phyloP scores from a whole-genome alignment of 2,329 filamentous ascomycete species.

The Sordariomycetes sp. region DNA sequence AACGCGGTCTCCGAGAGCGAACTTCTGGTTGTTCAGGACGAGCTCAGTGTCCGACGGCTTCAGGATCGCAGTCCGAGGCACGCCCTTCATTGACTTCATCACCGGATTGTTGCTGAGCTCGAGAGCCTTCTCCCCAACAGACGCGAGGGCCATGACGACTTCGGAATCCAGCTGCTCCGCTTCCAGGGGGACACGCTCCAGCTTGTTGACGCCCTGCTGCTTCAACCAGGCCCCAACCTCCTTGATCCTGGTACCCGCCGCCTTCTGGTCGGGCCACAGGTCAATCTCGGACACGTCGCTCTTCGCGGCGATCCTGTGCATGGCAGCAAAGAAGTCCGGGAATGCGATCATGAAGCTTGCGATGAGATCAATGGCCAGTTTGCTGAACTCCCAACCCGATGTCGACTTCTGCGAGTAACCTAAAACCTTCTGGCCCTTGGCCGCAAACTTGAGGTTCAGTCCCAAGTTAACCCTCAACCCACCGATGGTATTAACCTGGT shows the following conservation, averaged over 20 bases:
- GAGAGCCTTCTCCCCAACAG: constrained; percentile 36
- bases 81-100: constrained; percentile 62
- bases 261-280: constrained; percentile 64
- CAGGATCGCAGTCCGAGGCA: constrained; percentile 78
- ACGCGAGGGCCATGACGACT: constrained; percentile 71
- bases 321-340: constrained; percentile 86
- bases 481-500: constrained; percentile 68
- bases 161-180: constrained; percentile 93
- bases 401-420: constrained; percentile 84
- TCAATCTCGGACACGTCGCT: constrained; percentile 78
- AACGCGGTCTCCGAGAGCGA: constrained; percentile 78
- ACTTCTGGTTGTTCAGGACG: constrained; percentile 74
- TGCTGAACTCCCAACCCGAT: constrained; percentile 92
- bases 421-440: constrained; percentile 86
- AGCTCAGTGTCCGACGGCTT: constrained; percentile 96
- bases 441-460: constrained; percentile 94
- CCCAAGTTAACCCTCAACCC: constrained; percentile 82
- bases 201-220: constrained; percentile 77
- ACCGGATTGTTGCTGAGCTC: constrained; percentile 30
- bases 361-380: constrained; percentile 69
- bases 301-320: constrained; percentile 74
- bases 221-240: constrained; percentile 94
- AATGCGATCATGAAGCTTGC: constrained; percentile 87
- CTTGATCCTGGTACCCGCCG: constrained; percentile 73
- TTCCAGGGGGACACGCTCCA: constrained; percentile 92